Conservation (phyloP, 371 early-diverging fungal genomes). For the Conidiobolus coronatus region DNA sequence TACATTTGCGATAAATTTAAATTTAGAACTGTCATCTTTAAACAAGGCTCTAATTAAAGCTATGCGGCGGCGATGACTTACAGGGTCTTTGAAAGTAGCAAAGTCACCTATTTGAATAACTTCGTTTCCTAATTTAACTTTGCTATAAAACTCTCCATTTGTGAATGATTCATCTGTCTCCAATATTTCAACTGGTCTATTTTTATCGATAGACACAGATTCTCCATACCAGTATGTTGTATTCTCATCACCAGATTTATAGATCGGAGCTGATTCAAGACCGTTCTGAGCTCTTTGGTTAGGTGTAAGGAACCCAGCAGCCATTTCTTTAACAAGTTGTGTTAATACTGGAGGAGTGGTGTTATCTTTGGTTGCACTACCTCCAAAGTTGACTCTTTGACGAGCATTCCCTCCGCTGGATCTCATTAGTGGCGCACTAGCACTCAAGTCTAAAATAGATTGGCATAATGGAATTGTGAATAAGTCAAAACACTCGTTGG, state of each 20-base stretch:
- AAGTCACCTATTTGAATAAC: constrained; percentile 9
- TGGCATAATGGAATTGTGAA: not conserved
- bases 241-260: not conserved
- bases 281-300: not conserved
- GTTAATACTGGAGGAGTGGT: no score
- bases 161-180: not conserved
- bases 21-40: constrained; percentile 5
- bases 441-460: not conserved
- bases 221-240: not conserved
- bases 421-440: not conserved
- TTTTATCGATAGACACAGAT: not conserved
- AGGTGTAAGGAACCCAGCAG: no score
- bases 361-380: no score
- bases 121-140: constrained; percentile 8
- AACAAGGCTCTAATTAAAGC: constrained; percentile 10
- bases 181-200: constrained; percentile 5
- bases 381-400: no score
- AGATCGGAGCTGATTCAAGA: not conserved
- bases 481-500: constrained; percentile 7
- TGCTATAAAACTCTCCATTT: constrained; percentile 6
- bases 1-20: constrained; percentile 15
- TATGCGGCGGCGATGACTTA: constrained; percentile 8
- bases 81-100: constrained; percentile 10
- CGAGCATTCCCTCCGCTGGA: not conserved
- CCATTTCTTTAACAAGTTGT: no score